phyloP scores from a whole-genome alignment of 2,329 filamentous ascomycete species.

The Fonsecaea multimorphosa region DNA sequence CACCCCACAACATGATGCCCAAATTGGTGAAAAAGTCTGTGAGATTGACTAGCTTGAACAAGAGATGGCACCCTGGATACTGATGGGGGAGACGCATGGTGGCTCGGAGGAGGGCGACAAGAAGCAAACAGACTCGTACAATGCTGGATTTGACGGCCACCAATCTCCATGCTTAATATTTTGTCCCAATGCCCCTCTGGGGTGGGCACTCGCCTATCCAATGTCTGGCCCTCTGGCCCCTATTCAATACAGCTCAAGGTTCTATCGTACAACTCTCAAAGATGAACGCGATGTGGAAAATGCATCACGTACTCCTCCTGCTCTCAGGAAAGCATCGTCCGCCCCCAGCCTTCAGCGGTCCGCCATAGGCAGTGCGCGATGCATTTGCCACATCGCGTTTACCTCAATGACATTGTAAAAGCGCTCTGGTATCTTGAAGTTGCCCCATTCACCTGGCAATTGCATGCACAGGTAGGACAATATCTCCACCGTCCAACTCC shows the following conservation, averaged over 20 bases:
- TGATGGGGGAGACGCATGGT: not conserved
- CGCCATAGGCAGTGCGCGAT: conserved; percentile 4
- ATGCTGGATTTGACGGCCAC: not conserved
- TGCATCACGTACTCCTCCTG: conserved; percentile 1
- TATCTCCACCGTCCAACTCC: conserved; percentile 27
- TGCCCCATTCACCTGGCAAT: conserved; percentile 32
- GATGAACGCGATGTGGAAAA: conserved; percentile 22
- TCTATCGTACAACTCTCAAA: conserved; percentile 4
- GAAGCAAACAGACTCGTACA: not conserved
- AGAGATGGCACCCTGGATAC: not conserved
- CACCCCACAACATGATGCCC: not conserved
- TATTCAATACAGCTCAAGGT: not conserved
- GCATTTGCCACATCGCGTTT: conserved; percentile 18
- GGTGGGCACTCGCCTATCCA: not conserved
- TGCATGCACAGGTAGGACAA: conserved; percentile 32
- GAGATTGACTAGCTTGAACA: not conserved
- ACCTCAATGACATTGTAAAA: conserved; percentile 30
- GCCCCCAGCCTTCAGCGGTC: not conserved
- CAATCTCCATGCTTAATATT: not conserved
- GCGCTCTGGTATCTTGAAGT: conserved; percentile 24
- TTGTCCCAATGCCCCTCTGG: not conserved
- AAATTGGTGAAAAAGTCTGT: not conserved
- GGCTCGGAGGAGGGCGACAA: conserved; percentile 1
- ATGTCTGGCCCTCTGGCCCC: not conserved
- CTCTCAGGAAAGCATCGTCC: not conserved